phyloP scores from a whole-genome alignment of 176 grass and related monocot genomes.

The Neostapfia colusana region DNA sequence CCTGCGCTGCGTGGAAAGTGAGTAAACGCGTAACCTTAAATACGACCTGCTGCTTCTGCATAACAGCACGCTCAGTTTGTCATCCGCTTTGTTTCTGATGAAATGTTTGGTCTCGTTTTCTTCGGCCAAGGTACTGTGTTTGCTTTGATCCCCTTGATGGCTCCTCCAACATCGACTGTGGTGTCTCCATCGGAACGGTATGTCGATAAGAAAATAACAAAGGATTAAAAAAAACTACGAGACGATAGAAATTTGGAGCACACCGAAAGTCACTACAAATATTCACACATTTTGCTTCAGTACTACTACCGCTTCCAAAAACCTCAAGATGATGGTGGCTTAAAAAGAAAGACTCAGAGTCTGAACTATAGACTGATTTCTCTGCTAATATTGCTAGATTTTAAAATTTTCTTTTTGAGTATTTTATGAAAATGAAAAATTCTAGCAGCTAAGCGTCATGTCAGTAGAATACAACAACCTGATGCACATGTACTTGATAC shows the following conservation, averaged over 20 bases:
- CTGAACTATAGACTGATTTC: not conserved
- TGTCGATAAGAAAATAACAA: not conserved
- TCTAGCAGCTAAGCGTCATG: not conserved
- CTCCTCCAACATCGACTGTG: constrained; percentile 97
- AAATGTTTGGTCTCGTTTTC: not conserved
- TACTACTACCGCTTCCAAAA: not conserved
- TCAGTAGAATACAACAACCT: not conserved
- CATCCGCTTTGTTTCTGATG: not conserved
- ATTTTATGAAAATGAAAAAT: not conserved
- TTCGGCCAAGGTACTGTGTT: constrained; percentile 69
- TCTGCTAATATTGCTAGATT: not conserved
- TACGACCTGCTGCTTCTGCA: not conserved
- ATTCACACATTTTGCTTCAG: not conserved
- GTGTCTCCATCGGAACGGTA: constrained; percentile 99
- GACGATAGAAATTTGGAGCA: not conserved
- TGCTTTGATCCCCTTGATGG: constrained; percentile 97
- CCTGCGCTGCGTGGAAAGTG: constrained; percentile 76
- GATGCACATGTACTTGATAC: not conserved
- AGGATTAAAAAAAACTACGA: not conserved
- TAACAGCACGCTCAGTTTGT: not conserved
- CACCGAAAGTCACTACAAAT: not conserved
- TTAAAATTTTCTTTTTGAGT: not conserved
- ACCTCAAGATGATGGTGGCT: not conserved
- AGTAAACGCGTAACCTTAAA: constrained; percentile 1
- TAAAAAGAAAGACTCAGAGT: not conserved